These are phyloP conservation scores for Taphrina deformans DNA, from an alignment of 1,139 yeast species.

Conservation along the genomic window DNA sequence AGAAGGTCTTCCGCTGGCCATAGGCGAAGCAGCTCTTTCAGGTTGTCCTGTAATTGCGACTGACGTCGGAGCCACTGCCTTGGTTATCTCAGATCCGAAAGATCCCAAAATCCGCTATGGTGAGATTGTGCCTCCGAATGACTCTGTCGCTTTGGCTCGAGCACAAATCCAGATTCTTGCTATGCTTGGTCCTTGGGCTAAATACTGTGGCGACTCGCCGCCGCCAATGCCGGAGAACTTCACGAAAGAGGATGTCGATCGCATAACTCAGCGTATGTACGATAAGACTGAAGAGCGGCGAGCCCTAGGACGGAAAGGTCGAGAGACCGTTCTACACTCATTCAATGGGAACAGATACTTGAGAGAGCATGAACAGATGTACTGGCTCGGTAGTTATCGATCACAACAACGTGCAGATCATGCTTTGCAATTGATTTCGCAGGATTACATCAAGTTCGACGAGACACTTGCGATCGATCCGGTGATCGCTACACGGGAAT, in stretches of 20 bases:
- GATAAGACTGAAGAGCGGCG: slow-evolving; percentile 23
- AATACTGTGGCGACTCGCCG: slow-evolving; percentile 16
- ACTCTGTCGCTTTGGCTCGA: slow-evolving; percentile 20
- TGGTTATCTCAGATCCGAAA: slow-evolving; percentile 25
- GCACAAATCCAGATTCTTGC: slow-evolving; percentile 20
- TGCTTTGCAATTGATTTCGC: neutral
- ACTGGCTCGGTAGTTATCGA: slow-evolving; percentile 21
- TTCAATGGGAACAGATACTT: slow-evolving; percentile 19
- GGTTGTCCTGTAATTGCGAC: slow-evolving; percentile 23
- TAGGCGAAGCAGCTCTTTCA: slow-evolving; percentile 19
- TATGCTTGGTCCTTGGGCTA: slow-evolving; percentile 23
- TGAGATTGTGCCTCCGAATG: slow-evolving; percentile 21
- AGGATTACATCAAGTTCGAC: neutral
- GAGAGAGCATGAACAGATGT: slow-evolving; percentile 20
- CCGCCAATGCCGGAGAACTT: slow-evolving; percentile 15
- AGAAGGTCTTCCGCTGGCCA: slow-evolving; percentile 16
- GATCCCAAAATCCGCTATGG: slow-evolving; percentile 20
- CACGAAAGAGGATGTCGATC: neutral
- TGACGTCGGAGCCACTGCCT: slow-evolving; percentile 14
- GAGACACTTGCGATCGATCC: slow-evolving; percentile 14
- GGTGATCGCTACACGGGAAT: neutral
- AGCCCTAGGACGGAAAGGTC: slow-evolving; percentile 19
- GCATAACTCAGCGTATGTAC: slow-evolving; percentile 19
- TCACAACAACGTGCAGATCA: slow-evolving; percentile 8
- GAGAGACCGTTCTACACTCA: slow-evolving; percentile 18